These are phyloP conservation scores for Rubus parviflorus DNA, from an alignment of 306 rosid species.

Conservation along the genomic window DNA sequence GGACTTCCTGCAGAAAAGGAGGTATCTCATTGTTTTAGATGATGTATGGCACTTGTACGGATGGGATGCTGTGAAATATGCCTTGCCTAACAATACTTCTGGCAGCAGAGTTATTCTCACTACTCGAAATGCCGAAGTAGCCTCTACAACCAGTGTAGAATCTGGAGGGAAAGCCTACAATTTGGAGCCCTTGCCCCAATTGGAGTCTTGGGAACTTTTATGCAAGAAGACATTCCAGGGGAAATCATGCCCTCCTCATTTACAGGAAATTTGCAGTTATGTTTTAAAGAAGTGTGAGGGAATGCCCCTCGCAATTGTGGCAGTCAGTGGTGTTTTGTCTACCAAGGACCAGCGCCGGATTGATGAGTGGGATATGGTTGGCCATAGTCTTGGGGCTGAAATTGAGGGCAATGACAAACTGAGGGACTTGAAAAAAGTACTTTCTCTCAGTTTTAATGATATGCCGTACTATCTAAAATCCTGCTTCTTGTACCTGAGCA, in stretches of 20 bases:
- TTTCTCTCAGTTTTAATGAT: conserved; percentile 56
- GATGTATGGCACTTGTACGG: conserved; percentile 48
- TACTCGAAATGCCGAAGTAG: conserved; percentile 45
- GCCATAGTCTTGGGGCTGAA: conserved; percentile 39
- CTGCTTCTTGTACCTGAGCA: no score
- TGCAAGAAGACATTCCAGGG: conserved; percentile 49
- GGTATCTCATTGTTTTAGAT: conserved; percentile 52
- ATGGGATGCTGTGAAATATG: conserved; percentile 54
- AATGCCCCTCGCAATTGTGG: conserved; percentile 66
- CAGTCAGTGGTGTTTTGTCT: conserved; percentile 53
- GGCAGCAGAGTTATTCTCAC: conserved; percentile 54
- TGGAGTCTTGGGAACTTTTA: conserved; percentile 48
- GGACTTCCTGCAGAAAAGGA: conserved; percentile 38
- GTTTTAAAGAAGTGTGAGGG: conserved; percentile 54
- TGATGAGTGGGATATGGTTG: conserved; percentile 46
- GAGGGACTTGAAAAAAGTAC: conserved; percentile 43
- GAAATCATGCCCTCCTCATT: conserved; percentile 45
- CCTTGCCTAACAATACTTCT: conserved; percentile 42
- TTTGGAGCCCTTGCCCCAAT: conserved; percentile 39
- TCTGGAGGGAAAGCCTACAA: conserved; percentile 40
- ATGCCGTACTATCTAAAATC: no score
- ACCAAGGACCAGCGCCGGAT: conserved; percentile 45
- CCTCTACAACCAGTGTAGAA: conserved; percentile 31
- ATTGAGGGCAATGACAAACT: conserved; percentile 50
- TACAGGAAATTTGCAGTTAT: conserved; percentile 29